Conservation (phyloP, 1,284 basidiomycete species). For the Apiotrichum laibachii region DNA sequence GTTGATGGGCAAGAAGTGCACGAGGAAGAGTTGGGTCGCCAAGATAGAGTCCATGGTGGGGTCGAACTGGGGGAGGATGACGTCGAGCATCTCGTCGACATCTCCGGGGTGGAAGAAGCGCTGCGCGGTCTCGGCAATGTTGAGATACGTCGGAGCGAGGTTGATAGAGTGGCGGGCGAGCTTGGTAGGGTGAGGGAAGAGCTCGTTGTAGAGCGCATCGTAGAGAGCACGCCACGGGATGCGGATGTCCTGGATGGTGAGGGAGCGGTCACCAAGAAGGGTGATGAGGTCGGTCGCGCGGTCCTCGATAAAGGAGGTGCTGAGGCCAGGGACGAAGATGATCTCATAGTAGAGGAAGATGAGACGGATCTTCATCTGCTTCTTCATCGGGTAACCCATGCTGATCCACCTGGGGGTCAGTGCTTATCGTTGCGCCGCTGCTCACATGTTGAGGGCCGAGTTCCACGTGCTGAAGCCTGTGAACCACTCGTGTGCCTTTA, state of each 20-base stretch:
- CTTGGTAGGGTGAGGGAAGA: constrained; percentile 78
- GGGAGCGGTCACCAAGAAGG: constrained; percentile 64
- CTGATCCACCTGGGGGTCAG: constrained; percentile 65
- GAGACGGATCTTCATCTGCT: constrained; percentile 70
- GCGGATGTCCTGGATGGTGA: constrained; percentile 75
- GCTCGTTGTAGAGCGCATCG: constrained; percentile 71
- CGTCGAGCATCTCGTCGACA: constrained; percentile 81
- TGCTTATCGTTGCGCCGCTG: constrained; percentile 13
- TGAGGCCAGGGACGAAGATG: constrained; percentile 56
- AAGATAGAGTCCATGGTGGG: constrained; percentile 73
- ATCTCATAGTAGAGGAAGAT: constrained; percentile 75
- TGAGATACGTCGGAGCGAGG: constrained; percentile 62
- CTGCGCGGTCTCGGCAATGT: constrained; percentile 74
- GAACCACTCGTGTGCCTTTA: constrained; percentile 76
- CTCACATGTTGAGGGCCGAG: constrained; percentile 69
- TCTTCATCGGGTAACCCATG: constrained; percentile 81
- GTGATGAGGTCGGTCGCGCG: constrained; percentile 54
- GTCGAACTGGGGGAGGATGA: constrained; percentile 63
- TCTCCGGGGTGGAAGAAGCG: constrained; percentile 88
- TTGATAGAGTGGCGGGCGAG: constrained; percentile 69
- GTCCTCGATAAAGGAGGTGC: constrained; percentile 54
- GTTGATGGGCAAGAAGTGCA: constrained; percentile 72
- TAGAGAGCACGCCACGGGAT: constrained; percentile 86
- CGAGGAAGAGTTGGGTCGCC: constrained; percentile 73
- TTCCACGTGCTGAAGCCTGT: constrained; percentile 75